Base-by-base conservation (phyloP, 2,329 filamentous ascomycete species). In the Chalaropsis ovoidea region DNA sequence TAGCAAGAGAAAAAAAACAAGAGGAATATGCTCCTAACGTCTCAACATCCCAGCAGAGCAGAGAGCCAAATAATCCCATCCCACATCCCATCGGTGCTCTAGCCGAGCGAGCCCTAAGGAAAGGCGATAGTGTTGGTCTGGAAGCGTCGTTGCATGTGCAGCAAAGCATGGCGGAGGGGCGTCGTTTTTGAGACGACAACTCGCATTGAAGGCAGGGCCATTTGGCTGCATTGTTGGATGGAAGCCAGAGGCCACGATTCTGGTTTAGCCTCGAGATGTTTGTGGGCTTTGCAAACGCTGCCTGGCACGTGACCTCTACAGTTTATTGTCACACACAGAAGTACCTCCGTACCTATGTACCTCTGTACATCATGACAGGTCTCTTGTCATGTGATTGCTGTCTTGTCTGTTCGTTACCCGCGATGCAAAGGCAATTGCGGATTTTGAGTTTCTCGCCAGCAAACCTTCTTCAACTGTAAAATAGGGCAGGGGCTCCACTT, bases 131-230 rank as follows among this genome's bases (percentile, higher is more conserved):
- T 17, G 24, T 1, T 31, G 2, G 47, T 52, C 47, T 52, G 47
- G 47, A 22, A 52, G 47, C 47, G 24, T 10, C 19, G 7, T 52
- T 10, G 35, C 35, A 39, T 39, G 35, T 39, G 35, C 35, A 39
- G 35, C 27, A 19, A 6, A 6, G 35, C 27, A 19, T 15, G 27
- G 27, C 54, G 1, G 54, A 35, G 27, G 27, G n/a, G 24, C n/a
- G 31, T n/a, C n/a, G n/a, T n/a, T n/a, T 39, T 58, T 58, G 54
- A 58, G 54, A 58, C 54, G 27, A n/a, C 52, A 39, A 11, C 17
- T 58, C 54, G 27, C 17, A 58, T 58, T 58, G 15, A n/a, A 31
- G 17, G 5, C 31, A 39, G 54, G 27, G 27, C 54, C n/a, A 58
- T 39, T 58, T 39, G 39, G n/a, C 54, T 58, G 24, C 6, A 58